Evolutionary conservation across 352 stramenopile genomes (phyloP), one percentile per base, ranked within the genome.

Genomic region (Pythium coloratum): DNA sequence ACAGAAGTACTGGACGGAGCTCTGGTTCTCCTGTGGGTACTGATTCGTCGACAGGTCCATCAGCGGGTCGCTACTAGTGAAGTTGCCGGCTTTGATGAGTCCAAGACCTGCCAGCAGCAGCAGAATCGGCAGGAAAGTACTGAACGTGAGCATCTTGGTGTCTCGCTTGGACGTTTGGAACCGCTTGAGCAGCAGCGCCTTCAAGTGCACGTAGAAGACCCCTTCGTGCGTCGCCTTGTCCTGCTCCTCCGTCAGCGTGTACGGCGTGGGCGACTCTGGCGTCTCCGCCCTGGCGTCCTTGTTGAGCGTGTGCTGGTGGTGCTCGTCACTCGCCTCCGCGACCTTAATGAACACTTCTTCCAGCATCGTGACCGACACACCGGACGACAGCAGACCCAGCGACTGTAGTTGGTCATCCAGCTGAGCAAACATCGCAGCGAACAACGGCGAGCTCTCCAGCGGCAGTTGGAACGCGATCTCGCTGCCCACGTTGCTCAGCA

Each of bases 331-430:
- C 3, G 65, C 70, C 51, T 93, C 85, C 0, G 89, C 89, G 7
- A 96, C 86, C 61, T 95, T 96, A 71, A 97, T 90, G 72, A 97
- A 97, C 10, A 97, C 90, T 71, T 96, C 87, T 58, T 97, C 90
- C 30, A 97, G 60, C 10, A 89, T 95, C 18, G 90, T 96, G 28
- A 99, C 97, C 38, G 92, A 97, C 46, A 94, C 87, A 55, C 81
- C 83, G 58, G 90, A 94, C 9, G 76, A 81, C 0, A 77, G 54
- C 20, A 85, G 40, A 6, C 67, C 66, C 6, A 96, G 59, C 3
- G 63, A 59, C 10, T 55, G 18, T 16, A 87, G 40, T 9, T 73
- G 49, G 0, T 66, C 28, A 32, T 94, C 86, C 79, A 97, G 65
- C n/a, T 80, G 72, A 14, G 77, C 72, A 68, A 97, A 94, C 57